Evolutionary conservation across 139 green algal genomes (phyloP).

Genomic region (Tetraselmis chui): DNA sequence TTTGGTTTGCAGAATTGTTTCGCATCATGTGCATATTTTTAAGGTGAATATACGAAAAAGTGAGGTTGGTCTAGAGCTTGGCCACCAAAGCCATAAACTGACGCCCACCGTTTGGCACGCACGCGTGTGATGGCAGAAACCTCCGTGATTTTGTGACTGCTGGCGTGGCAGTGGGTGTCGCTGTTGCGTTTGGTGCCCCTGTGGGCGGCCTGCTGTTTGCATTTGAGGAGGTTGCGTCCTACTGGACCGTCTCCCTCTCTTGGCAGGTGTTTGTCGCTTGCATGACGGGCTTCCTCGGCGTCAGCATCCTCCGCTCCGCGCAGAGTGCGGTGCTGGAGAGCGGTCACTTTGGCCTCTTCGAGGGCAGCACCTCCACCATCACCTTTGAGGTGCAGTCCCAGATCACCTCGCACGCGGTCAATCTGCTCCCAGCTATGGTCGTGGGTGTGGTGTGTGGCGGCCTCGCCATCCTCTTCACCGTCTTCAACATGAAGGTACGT

Average conservation of each 20-base stretch:
- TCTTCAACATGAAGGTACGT: constrained; percentile 59
- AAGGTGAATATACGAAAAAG: too few species aligned
- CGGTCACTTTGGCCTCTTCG: constrained; percentile 60
- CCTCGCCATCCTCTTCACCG: constrained; percentile 65
- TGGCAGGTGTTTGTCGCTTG: constrained; percentile 77
- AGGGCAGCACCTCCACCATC: constrained; percentile 36
- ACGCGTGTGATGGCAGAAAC: constrained; percentile 60
- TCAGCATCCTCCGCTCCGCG: constrained; percentile 55
- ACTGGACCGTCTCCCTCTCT: constrained; percentile 65
- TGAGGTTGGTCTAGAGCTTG: too few species aligned
- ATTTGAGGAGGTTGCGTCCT: constrained; percentile 80
- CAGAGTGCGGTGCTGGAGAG: constrained; percentile 36
- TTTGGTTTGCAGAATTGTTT: too few species aligned
- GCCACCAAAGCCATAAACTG: too few species aligned
- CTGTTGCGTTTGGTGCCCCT: constrained; percentile 71
- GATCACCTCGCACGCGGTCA: constrained; percentile 60
- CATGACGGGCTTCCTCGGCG: constrained; percentile 59
- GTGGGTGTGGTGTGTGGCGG: constrained; percentile 63
- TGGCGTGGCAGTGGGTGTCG: constrained; percentile 71
- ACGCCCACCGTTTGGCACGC: too few species aligned
- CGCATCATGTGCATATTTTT: too few species aligned
- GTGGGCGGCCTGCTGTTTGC: constrained; percentile 79
- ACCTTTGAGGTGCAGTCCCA: constrained; percentile 33
- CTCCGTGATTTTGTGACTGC: constrained; percentile 87
- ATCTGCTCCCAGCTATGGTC: constrained; percentile 58